Base-by-base conservation (phyloP, 495 filamentous ascomycete species). In the Tuber brumale region DNA sequence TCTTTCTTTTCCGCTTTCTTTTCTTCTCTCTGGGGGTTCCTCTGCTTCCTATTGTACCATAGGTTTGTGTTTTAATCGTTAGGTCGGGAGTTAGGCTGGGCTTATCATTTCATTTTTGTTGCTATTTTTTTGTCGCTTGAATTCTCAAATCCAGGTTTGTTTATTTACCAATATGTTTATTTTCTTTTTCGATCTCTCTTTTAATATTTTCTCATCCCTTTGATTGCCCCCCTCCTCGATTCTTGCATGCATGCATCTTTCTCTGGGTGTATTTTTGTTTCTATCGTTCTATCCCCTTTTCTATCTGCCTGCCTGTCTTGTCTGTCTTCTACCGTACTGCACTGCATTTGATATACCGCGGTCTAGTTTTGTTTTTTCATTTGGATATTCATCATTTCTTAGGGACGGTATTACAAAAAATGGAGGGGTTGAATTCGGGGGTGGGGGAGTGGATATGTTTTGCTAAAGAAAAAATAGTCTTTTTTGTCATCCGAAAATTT, bases 71-170 rank as follows among this genome's bases (percentile, higher is more conserved):
- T 79, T 75, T 79, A 76, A 71, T 79, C 76, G 77, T 76, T 23
- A 42, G 76, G 70, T 76, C 73, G 73, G 78, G 78, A 80, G 78
- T 80, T 80, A 37, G 78, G 78, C 73, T 80, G 78, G 78, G 75
- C 51, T 79, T 77, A 76, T 79, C 31, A 57, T 76, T 71, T 75
- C 27, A 8, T 66, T 35, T 66, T 66, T 19, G 77, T 72, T 79
- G 61, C 70, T 76, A 72, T 79, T 72, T 77, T 79, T 72, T 77
- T 66, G 14, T 66, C 57, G 57, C 31, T 35, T 66, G 57, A 66
- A 66, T 76, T 79, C 70, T 70, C 73, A 80, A 73, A 73, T 76
- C 73, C 78, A 79, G 73, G 46, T 75, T 79, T 35, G 57, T 66
- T 66, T 66, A 66, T 66, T 35, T 66, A 27, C 27, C 14, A 35